Evolutionary conservation across 768 basidiomycete species (phyloP).

Genomic region (Xerocomellus intermedius): DNA sequence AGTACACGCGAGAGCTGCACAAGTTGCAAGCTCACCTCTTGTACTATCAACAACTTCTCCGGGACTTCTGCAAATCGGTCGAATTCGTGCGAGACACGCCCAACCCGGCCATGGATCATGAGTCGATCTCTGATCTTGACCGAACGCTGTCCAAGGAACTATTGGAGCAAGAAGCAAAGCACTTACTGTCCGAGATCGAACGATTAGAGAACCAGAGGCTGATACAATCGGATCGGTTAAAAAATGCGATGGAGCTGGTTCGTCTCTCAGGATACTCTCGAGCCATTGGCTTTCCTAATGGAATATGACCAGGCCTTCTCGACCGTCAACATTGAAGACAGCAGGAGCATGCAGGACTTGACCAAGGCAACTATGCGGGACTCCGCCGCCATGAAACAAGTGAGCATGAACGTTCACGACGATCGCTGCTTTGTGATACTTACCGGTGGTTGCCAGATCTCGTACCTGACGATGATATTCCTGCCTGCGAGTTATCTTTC

Average conservation of each 20-base stretch:
- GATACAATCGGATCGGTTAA: constrained; percentile 29
- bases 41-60: constrained; percentile 52
- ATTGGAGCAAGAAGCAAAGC: constrained; percentile 18
- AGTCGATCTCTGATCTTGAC: constrained; percentile 7
- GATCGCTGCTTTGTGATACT: neutral
- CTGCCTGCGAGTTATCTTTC: constrained; percentile 51
- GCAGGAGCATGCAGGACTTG: constrained; percentile 48
- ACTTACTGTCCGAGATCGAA: constrained; percentile 44
- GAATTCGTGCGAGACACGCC: constrained; percentile 47
- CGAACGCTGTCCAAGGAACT: constrained; percentile 6
- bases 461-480: constrained; percentile 62
- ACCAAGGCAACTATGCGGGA: constrained; percentile 45
- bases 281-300: neutral
- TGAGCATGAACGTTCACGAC: neutral
- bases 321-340: constrained; percentile 59
- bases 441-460: constrained; percentile 36
- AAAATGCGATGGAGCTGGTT: constrained; percentile 35
- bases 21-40: constrained; percentile 56
- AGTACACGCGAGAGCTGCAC: constrained; percentile 53
- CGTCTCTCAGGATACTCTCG: neutral
- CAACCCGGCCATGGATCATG: constrained; percentile 45
- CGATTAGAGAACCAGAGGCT: constrained; percentile 30
- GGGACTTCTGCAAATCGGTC: constrained; percentile 53
- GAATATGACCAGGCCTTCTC: constrained; percentile 48
- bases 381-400: constrained; percentile 40